These are phyloP conservation scores for Baorangia bicolor DNA, from an alignment of 768 basidiomycete genomes.

Conservation along the genomic window DNA sequence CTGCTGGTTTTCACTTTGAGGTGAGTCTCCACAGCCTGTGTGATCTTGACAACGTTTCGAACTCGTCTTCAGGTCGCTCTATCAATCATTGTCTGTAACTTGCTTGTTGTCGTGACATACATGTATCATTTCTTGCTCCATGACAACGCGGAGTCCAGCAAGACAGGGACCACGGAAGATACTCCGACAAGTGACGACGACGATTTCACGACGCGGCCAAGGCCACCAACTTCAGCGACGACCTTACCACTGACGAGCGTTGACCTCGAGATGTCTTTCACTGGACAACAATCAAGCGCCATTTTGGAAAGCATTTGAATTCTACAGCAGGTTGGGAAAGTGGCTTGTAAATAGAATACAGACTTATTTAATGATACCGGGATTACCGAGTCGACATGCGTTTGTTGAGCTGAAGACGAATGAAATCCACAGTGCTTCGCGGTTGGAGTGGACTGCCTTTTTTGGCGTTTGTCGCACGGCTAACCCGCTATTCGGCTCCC, in stretches of 20 bases:
- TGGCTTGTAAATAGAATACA: background rate
- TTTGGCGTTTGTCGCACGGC: background rate
- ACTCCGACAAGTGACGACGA: background rate
- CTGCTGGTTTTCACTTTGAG: conserved; percentile 1
- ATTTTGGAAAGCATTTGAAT: background rate
- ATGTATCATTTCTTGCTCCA: conserved; percentile 1
- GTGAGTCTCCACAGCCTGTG: background rate
- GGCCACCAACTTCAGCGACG: background rate
- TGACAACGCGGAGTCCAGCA: background rate
- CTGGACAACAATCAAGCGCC: too few relatives aligned
- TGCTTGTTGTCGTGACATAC: conserved; percentile 13
- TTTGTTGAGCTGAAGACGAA: too few relatives aligned
- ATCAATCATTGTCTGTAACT: conserved; percentile 9
- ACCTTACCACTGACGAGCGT: conserved; percentile 3
- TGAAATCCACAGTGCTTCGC: too few relatives aligned
- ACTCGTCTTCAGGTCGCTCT: background rate
- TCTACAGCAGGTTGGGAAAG: background rate
- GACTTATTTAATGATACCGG: too few relatives aligned
- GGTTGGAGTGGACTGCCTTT: conserved; percentile 6
- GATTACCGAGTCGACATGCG: too few relatives aligned
- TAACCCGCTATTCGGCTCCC: too few relatives aligned
- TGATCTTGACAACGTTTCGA: background rate
- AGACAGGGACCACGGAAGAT: background rate
- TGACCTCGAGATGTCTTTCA: background rate
- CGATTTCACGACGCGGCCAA: conserved; percentile 2